Base-by-base conservation (phyloP, 2,329 filamentous ascomycete genomes). In the Verticillium tricorpus region DNA sequence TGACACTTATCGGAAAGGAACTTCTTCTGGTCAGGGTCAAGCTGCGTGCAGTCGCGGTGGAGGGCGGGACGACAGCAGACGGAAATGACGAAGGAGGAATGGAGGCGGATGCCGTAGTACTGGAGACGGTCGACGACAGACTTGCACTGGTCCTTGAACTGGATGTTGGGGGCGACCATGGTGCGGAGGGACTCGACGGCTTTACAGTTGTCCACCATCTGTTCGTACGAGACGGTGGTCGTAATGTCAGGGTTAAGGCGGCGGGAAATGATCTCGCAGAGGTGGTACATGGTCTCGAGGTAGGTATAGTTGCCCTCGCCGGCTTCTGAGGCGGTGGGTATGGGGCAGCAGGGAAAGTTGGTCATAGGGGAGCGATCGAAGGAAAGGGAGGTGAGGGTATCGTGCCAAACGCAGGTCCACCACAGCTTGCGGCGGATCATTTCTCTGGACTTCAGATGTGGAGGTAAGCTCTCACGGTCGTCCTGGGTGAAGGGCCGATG, bases 401-500 rank as follows among this genome's bases (percentile, higher is more conserved):
- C 86, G 66, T 89, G 86, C 86, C 86, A 89, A 11, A 87, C 80
- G 66, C 85, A 86, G 5, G 84, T 87, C 86, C 86, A 84, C 86
- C 85, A 86, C 54, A 87, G 71, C 59, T 82, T 83, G 40, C 83
- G 76, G 34, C 85, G 75, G 59, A 85, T 78, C 70, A 80, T 80
- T 40, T 86, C 83, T 63, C 82, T 86, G n/a, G 77, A 74, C 57
- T 77, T 77, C 5, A 76, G 71, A 17, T 83, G 81, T 0, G 77
- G 73, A 1, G 77, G 73, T 8, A 70, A 72, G 45, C 69, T 76
- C n/a, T 82, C 82, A 2, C 75, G 73, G 31, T 74, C 74, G n/a
- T 84, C 82, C 19, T 76, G 72, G 1, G 74, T 71, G 12, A 75
- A 77, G 25, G 77, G 71, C 8, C 83, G 77, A 68, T 89, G 86